A percentile compares a stretch with the other conserved stretches of the same genome.
Conservation (phyloP, 2,329 filamentous ascomycete genomes). For the Alternaria atra region DNA sequence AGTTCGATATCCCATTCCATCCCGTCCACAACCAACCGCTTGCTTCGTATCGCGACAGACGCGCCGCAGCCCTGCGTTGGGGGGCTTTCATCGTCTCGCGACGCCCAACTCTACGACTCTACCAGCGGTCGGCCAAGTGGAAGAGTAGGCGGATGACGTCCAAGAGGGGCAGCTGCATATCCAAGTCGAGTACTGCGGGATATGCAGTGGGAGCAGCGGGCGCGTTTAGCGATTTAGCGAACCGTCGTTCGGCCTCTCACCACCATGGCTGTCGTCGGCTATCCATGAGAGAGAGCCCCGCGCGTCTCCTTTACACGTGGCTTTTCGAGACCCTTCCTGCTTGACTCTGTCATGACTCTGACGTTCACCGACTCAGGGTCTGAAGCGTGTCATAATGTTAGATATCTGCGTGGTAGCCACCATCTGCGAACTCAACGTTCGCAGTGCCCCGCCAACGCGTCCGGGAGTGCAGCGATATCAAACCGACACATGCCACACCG, state of each 20-base stretch:
- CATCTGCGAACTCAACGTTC: slow-evolving; percentile 35
- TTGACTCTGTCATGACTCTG: not conserved
- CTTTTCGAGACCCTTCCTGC: slow-evolving; percentile 18
- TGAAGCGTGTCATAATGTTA: not conserved
- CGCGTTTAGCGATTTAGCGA: slow-evolving; percentile 29
- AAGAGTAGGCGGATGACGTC: slow-evolving; percentile 31
- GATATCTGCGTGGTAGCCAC: slow-evolving; percentile 5
- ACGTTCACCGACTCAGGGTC: slow-evolving; percentile 2
- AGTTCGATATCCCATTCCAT: slow-evolving; percentile 26
- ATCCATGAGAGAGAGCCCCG: slow-evolving; percentile 20
- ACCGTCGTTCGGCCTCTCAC: slow-evolving; percentile 13
- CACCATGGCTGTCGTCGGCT: slow-evolving; percentile 14
- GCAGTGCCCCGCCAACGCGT: slow-evolving; percentile 18
- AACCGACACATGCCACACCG: slow-evolving; percentile 37
- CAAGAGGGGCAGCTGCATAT: slow-evolving; percentile 18
- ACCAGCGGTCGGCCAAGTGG: slow-evolving; percentile 16
- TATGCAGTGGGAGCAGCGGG: slow-evolving; percentile 25
- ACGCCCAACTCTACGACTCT: not conserved
- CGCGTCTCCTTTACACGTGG: slow-evolving; percentile 28
- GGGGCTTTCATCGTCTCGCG: not conserved
- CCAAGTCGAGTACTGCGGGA: slow-evolving; percentile 26
- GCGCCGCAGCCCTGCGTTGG: slow-evolving; percentile 4
- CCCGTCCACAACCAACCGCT: slow-evolving; percentile 24
- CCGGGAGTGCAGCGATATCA: slow-evolving; percentile 29
- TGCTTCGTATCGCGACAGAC: slow-evolving; percentile 11